Conservation (phyloP, 139 green algal species). For the Pseudopediastrum boryanum region DNA sequence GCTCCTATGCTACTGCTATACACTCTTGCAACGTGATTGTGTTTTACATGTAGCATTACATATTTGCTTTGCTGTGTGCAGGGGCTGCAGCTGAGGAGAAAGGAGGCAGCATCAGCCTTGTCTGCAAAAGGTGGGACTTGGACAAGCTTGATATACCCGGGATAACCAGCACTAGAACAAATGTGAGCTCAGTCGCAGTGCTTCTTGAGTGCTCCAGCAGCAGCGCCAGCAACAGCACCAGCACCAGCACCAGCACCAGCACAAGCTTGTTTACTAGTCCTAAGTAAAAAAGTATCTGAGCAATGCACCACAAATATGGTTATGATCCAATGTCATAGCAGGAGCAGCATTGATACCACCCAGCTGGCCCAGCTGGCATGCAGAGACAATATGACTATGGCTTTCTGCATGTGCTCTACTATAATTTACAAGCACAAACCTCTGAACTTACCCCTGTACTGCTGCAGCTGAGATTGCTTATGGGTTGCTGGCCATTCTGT, state of each 20-base stretch:
- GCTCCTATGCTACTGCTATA: background rate
- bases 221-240: too few relatives aligned
- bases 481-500: conserved; percentile 65
- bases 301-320: background rate
- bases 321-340: background rate
- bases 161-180: background rate
- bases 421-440: background rate
- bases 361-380: background rate
- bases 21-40: background rate
- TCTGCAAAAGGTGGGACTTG: conserved; percentile 22
- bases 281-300: too few relatives aligned
- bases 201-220: background rate
- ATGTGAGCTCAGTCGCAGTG: background rate
- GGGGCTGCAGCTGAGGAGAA: conserved; percentile 39
- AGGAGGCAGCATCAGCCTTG: conserved; percentile 45
- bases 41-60: background rate
- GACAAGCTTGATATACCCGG: background rate
- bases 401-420: background rate
- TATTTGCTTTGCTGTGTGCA: background rate
- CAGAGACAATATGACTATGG: background rate
- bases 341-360: background rate
- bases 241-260: too few relatives aligned
- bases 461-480: conserved; percentile 46
- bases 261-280: background rate
- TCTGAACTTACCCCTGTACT: too few relatives aligned